Evolutionary conservation across 2,329 filamentous ascomycete genomes (phyloP).

Genomic region (Zymoseptoria pseudotritici): DNA sequence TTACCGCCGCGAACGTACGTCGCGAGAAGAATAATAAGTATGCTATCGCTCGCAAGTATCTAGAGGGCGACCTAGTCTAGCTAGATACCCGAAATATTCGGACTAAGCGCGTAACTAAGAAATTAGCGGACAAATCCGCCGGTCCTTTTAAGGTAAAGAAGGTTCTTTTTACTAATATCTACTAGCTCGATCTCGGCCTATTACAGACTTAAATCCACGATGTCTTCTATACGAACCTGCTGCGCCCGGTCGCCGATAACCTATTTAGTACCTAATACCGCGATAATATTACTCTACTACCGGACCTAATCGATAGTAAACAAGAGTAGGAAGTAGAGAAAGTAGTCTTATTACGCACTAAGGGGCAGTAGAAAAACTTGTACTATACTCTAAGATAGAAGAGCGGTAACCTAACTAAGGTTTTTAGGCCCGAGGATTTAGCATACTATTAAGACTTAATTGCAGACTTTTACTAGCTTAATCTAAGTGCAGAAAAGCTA

Average conservation of each 20-base stretch:
- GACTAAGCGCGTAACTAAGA: not conserved
- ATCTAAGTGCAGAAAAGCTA: not conserved
- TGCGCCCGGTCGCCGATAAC: not conserved
- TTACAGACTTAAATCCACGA: not conserved
- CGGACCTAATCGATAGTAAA: not conserved
- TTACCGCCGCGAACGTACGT: not conserved
- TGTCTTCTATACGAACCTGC: constrained; percentile 1
- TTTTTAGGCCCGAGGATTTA: not conserved
- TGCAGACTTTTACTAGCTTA: not conserved
- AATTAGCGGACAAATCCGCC: not conserved
- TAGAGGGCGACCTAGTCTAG: not conserved
- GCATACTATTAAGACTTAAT: not conserved
- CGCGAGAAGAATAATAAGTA: not conserved
- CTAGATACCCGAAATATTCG: not conserved
- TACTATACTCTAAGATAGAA: not conserved
- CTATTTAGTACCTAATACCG: not conserved
- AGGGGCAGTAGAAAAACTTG: not conserved
- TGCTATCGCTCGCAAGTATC: not conserved
- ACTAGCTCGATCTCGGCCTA: not conserved
- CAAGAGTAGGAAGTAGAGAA: not conserved
- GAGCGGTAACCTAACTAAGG: not conserved
- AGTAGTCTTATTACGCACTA: not conserved
- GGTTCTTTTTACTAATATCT: not conserved
- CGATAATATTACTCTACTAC: not conserved
- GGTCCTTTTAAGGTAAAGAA: not conserved